These are phyloP conservation scores for Nematocida minor DNA, from an alignment of 371 early-diverging fungal species.

Conservation along the genomic window DNA sequence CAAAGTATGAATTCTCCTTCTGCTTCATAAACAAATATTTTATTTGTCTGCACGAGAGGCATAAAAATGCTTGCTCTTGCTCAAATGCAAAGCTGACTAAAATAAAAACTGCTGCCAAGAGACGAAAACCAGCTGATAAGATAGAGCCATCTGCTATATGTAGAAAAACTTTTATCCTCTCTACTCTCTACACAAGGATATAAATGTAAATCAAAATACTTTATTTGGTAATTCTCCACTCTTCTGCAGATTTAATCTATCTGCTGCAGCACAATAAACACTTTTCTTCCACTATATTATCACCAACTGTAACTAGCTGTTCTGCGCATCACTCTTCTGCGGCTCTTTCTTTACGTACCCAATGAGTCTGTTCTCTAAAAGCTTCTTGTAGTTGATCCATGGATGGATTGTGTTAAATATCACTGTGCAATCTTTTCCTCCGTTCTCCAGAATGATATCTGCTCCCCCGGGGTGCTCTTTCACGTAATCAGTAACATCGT, in stretches of 20 bases:
- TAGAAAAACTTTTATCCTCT: too few species aligned
- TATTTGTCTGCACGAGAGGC: neutral
- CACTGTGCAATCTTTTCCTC: slow-evolving; percentile 83
- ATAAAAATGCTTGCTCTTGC: too few species aligned
- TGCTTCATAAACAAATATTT: slow-evolving; percentile 45
- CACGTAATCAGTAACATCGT: slow-evolving; percentile 83
- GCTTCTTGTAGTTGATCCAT: slow-evolving; percentile 46
- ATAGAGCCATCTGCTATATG: too few species aligned
- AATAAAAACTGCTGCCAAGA: too few species aligned
- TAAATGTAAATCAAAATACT: too few species aligned
- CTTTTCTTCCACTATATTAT: neutral
- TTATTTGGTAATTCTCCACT: too few species aligned
- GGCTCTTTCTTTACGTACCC: slow-evolving; percentile 17
- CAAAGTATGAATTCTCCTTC: neutral
- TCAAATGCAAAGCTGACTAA: too few species aligned
- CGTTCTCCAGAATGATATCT: slow-evolving; percentile 77
- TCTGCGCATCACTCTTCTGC: too few species aligned
- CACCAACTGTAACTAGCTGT: neutral
- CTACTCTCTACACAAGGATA: too few species aligned
- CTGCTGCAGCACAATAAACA: neutral
- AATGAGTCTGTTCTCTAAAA: slow-evolving; percentile 24
- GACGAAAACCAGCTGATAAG: too few species aligned
- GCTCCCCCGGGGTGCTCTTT: slow-evolving; percentile 87
- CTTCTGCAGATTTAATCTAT: too few species aligned
- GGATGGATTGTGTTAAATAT: slow-evolving; percentile 76